Evolutionary conservation across 371 early-diverging fungal genomes (phyloP).

Genomic region (Mortierella sp.): DNA sequence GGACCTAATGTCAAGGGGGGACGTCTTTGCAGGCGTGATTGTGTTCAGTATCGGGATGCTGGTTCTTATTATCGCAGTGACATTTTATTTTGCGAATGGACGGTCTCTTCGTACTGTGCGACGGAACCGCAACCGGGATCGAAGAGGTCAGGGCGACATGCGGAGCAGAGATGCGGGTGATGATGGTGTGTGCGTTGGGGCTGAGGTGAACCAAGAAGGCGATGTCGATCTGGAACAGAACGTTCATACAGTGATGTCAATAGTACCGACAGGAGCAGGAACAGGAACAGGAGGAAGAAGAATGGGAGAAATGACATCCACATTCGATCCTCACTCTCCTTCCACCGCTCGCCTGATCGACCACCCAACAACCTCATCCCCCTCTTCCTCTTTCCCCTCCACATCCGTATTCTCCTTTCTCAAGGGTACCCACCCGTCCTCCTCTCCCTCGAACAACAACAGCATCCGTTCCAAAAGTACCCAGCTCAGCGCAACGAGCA

Average conservation of each 20-base stretch:
- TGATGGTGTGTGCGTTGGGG: background rate
- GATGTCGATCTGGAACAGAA: constrained; percentile 1
- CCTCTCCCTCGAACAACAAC: background rate
- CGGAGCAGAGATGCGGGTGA: background rate
- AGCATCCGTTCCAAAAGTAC: background rate
- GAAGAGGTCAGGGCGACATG: background rate
- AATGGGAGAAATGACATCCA: background rate
- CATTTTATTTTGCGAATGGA: constrained; percentile 29
- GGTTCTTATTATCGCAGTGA: constrained; percentile 20
- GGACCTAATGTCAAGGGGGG: constrained; percentile 9
- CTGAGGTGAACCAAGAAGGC: background rate
- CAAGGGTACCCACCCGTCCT: constrained; percentile 4
- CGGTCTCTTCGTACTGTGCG: constrained; percentile 10
- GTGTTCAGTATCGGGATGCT: constrained; percentile 31
- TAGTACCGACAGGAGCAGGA: background rate
- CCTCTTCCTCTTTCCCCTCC: background rate
- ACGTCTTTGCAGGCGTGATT: constrained; percentile 28
- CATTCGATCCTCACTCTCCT: constrained; percentile 17
- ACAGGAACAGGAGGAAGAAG: background rate
- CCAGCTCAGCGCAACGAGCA: background rate
- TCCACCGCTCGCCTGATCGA: constrained; percentile 24
- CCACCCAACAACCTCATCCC: background rate
- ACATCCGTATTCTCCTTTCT: constrained; percentile 38
- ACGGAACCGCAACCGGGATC: constrained; percentile 2
- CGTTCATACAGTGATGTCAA: background rate